These are phyloP conservation scores for Coelastrella sp. DNA, from an alignment of 139 green algal genomes.

Conservation along the genomic window DNA sequence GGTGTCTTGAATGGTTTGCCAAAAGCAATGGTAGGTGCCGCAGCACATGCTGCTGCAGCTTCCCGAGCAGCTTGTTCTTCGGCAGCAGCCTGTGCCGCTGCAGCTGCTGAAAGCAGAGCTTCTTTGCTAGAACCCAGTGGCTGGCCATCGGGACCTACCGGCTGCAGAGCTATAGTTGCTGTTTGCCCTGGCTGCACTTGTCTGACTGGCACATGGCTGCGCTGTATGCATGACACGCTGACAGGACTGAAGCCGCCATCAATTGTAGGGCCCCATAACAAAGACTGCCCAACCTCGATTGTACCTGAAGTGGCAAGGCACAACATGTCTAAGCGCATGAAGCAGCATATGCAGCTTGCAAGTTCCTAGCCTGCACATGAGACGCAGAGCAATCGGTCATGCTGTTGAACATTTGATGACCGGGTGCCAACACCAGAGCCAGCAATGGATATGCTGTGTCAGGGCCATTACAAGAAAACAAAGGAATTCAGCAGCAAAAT, in stretches of 20 bases:
- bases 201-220: slow-evolving; percentile 76
- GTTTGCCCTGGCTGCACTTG: slow-evolving; percentile 72
- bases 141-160: neutral
- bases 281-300: slow-evolving; percentile 62
- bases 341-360: too few relatives aligned
- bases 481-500: neutral
- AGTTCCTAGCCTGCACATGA: too few relatives aligned
- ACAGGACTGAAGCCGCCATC: slow-evolving; percentile 73
- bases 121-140: neutral
- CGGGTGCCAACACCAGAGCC: too few relatives aligned
- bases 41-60: slow-evolving; percentile 8
- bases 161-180: slow-evolving; percentile 55
- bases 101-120: slow-evolving; percentile 25
- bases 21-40: neutral
- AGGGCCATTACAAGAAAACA: too few relatives aligned
- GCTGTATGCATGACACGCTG: slow-evolving; percentile 77
- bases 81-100: slow-evolving; percentile 18
- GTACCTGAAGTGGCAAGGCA: slow-evolving; percentile 17
- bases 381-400: too few relatives aligned
- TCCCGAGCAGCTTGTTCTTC: neutral
- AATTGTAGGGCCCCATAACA: slow-evolving; percentile 79
- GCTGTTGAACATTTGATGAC: neutral
- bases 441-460: too few relatives aligned
- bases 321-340: too few relatives aligned
- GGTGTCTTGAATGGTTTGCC: neutral